Evolutionary conservation across 768 basidiomycete genomes (phyloP).

Genomic region (Pleurotus djamor): DNA sequence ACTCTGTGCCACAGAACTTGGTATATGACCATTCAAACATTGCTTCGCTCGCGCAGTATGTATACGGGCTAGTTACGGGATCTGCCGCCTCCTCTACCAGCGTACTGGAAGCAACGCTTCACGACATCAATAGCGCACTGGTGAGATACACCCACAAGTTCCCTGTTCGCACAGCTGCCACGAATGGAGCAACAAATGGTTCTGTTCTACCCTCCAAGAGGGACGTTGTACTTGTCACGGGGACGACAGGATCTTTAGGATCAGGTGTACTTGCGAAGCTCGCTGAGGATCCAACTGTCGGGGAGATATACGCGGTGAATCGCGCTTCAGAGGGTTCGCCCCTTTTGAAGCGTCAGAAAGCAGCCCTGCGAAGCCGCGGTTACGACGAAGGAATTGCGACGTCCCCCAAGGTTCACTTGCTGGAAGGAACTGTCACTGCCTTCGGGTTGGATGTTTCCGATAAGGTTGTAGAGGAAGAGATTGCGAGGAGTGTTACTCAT

Average conservation of each 20-base stretch:
- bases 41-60: background rate
- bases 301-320: conserved; percentile 35
- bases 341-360: conserved; percentile 12
- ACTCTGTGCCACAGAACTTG: conserved; percentile 15
- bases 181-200: background rate
- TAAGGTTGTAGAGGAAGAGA: conserved; percentile 16
- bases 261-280: conserved; percentile 19
- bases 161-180: background rate
- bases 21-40: conserved; percentile 7
- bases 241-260: conserved; percentile 22
- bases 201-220: background rate
- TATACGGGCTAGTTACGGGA: conserved; percentile 11
- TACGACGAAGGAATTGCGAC: conserved; percentile 12
- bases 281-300: conserved; percentile 29
- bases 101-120: background rate
- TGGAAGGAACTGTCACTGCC: conserved; percentile 11
- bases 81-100: conserved; percentile 8
- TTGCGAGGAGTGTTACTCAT: conserved; percentile 19
- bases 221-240: conserved; percentile 18
- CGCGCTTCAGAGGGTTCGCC: conserved; percentile 9
- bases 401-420: conserved; percentile 14
- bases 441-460: conserved; percentile 14
- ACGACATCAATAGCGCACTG: background rate
- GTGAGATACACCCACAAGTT: background rate
- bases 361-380: conserved; percentile 14